Evolutionary conservation across 495 filamentous ascomycete genomes (phyloP).

Genomic region (Echria macrotheca): DNA sequence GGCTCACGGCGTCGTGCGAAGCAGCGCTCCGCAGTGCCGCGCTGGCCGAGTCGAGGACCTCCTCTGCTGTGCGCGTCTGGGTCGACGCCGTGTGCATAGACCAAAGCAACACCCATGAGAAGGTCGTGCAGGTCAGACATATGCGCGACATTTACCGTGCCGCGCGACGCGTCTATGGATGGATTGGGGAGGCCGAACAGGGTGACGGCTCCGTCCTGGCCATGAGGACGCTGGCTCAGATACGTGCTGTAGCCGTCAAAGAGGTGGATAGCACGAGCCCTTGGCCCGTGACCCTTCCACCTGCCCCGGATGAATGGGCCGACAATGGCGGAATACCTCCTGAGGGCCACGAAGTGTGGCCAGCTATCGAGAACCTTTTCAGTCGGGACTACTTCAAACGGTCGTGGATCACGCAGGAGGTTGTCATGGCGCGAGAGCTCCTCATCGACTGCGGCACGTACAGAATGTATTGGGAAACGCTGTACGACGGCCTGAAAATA

Average conservation of each 20-base stretch:
- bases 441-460: background rate
- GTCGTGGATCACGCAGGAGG: background rate
- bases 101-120: slow-evolving; percentile 17
- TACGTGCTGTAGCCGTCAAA: background rate
- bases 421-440: background rate
- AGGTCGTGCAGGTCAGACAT: slow-evolving; percentile 14
- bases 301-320: background rate
- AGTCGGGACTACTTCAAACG: background rate
- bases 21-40: background rate
- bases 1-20: background rate
- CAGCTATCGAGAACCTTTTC: background rate
- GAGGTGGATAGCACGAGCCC: background rate
- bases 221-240: background rate
- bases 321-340: background rate
- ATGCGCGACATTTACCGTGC: slow-evolving; percentile 17
- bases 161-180: slow-evolving; percentile 2
- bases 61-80: slow-evolving; percentile 9
- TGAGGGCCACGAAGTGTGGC: background rate
- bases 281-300: background rate
- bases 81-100: slow-evolving; percentile 23
- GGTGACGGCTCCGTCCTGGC: background rate
- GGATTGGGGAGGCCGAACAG: slow-evolving; percentile 10
- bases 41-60: background rate
- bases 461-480: background rate
- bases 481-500: background rate